A percentile compares a stretch with the other conserved stretches of the same genome.
Evolutionary conservation across 2,329 filamentous ascomycete genomes (phyloP).

Genomic region (Epichloe gansuensis): DNA sequence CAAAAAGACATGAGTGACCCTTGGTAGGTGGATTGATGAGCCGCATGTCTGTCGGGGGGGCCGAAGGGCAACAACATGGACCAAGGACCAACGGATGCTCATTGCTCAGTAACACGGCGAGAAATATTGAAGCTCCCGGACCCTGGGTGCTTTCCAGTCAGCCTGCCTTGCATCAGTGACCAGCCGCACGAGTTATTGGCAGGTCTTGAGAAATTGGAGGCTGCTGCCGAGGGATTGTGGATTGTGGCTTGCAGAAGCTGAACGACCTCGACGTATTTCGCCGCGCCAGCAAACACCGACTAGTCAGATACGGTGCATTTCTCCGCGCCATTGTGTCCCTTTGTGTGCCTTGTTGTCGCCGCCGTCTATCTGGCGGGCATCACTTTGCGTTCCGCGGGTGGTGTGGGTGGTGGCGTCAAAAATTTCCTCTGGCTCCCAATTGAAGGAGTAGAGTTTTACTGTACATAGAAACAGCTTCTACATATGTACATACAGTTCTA

Average conservation of each 20-base stretch:
- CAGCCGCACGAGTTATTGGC: constrained; percentile 13
- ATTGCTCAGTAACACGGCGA: background rate
- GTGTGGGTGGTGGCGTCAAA: no score
- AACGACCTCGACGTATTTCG: constrained; percentile 9
- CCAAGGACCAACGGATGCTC: background rate
- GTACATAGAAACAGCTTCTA: no score
- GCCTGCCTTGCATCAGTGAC: background rate
- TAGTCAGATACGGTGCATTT: background rate
- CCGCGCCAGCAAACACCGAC: background rate
- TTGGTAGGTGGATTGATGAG: background rate
- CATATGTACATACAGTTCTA: no score
- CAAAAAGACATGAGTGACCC: background rate
- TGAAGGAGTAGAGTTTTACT: no score
- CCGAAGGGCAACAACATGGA: no score
- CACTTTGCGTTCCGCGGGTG: background rate
- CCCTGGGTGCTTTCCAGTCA: background rate
- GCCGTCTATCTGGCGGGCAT: background rate
- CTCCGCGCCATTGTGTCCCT: background rate
- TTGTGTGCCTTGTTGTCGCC: background rate
- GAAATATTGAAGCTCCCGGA: background rate
- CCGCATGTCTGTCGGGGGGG: background rate
- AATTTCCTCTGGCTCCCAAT: no score
- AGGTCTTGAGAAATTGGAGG: background rate
- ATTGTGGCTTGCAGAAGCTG: constrained; percentile 26
- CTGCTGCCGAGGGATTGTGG: background rate